Percentiles rank a stretch among this genome's conserved stretches.
Conservation (phyloP, 768 basidiomycete species). For the Termitomyces sp. region DNA sequence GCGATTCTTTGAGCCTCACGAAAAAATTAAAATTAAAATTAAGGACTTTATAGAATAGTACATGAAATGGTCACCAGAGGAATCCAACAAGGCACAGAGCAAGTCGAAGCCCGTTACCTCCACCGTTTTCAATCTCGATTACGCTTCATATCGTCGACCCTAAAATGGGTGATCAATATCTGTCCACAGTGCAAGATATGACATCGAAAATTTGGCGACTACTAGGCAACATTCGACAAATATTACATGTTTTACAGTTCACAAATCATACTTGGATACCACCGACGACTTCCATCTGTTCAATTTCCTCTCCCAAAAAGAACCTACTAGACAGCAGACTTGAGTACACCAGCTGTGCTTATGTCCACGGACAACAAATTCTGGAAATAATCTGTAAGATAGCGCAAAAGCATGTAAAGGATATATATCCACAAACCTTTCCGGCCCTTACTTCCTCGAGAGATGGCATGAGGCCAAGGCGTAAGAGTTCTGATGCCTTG, state of each 20-base stretch:
- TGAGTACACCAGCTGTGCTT: conserved; percentile 18
- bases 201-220: neutral
- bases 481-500: conserved; percentile 72
- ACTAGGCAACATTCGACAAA: neutral
- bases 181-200: too few species aligned
- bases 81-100: too few species aligned
- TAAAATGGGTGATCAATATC: too few species aligned
- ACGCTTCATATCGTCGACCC: too few species aligned
- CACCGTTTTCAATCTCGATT: too few species aligned
- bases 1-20: too few species aligned
- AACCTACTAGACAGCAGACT: neutral
- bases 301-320: neutral
- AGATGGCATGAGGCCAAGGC: conserved; percentile 76
- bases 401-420: neutral
- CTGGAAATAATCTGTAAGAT: conserved; percentile 15
- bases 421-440: conserved; percentile 39
- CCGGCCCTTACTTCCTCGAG: conserved; percentile 67
- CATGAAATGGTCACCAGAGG: too few species aligned
- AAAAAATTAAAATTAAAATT: too few species aligned
- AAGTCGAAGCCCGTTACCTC: too few species aligned
- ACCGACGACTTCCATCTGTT: neutral
- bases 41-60: too few species aligned
- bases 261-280: neutral
- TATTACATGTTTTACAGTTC: too few species aligned
- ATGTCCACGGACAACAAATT: conserved; percentile 37